Conservation (phyloP, 1,139 yeast species). For the Taphrina betulina region DNA sequence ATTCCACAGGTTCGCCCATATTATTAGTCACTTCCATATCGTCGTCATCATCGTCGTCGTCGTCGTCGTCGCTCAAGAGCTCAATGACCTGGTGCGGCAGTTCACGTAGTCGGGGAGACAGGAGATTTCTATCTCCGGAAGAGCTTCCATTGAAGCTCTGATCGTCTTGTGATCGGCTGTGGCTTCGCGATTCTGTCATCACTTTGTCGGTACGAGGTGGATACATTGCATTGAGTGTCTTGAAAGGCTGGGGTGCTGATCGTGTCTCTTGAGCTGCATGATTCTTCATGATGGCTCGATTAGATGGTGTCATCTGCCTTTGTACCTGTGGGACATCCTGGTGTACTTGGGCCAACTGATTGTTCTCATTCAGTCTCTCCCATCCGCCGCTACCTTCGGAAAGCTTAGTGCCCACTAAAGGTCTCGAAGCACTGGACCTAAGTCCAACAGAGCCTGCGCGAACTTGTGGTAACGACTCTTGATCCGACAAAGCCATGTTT, state of each 20-base stretch:
- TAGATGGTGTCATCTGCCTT: no score
- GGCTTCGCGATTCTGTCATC: background rate
- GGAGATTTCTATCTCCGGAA: background rate
- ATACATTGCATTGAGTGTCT: no score
- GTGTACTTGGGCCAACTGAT: constrained; percentile 4
- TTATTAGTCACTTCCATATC: constrained; percentile 2
- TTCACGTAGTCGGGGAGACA: background rate
- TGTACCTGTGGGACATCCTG: background rate
- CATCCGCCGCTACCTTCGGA: no score
- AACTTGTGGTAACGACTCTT: background rate
- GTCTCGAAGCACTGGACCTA: background rate
- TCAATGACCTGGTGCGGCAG: background rate
- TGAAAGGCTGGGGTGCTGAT: background rate
- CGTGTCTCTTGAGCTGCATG: background rate
- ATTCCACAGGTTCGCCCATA: constrained; percentile 12
- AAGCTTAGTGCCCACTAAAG: background rate
- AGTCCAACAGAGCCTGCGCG: background rate
- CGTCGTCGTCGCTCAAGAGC: constrained; percentile 16
- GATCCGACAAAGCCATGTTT: no score
- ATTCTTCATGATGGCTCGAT: no score
- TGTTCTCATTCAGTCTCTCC: constrained; percentile 19
- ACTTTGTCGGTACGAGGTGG: background rate
- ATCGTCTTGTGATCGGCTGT: no score
- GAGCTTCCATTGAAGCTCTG: background rate
- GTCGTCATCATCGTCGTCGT: constrained; percentile 19